Base-by-base conservation (phyloP, 305 asterid genomes). In the Vinca major region DNA sequence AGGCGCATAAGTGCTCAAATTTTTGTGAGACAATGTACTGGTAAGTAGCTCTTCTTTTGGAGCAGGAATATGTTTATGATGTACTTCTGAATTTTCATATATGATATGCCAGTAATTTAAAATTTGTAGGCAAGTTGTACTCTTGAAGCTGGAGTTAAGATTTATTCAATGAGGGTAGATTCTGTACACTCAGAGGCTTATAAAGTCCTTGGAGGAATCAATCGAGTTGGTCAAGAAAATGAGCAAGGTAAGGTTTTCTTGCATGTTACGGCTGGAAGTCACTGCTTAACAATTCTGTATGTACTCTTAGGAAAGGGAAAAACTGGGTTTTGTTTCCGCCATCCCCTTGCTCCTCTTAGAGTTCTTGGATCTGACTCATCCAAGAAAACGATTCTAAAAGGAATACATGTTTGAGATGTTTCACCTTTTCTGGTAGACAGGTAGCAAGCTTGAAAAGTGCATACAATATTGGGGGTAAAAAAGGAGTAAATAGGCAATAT, bases 131-230 rank as follows among this genome's bases (percentile, higher is more conserved):
- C 99, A 26, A 94, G 99, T 75, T 94, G 99, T 82, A 91, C 99
- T 49, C 97, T 94, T 62, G 97, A 94, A 80, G 99, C 99, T 75
- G 99, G 99, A 75, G 99, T 89, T 72, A 94, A 94, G 86, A 94
- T 94, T 70, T 94, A 94, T 71, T 88, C 99, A 69, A 80, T 86
- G 95, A 86, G 99, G 83, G 99, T 94, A 71, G 99, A 94, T 81
- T 91, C 96, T 0, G 92, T 86, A 55, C 95, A 91, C 80, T 89
- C 96, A 53, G 99, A 94, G 82, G 99, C 96, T 13, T 94, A 91
- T 73, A 94, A 94, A 86, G 96, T 94, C 73, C 97, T 94, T 75
- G 96, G 93, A 81, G 96, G 96, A 79, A 94, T 94, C 69, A 94
- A 89, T 77, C 89, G 97, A 70, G 99, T 86, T 77, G 96, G 99